phyloP scores from a whole-genome alignment of 345 rosid species.

The Psidium friedrichsthalianum region DNA sequence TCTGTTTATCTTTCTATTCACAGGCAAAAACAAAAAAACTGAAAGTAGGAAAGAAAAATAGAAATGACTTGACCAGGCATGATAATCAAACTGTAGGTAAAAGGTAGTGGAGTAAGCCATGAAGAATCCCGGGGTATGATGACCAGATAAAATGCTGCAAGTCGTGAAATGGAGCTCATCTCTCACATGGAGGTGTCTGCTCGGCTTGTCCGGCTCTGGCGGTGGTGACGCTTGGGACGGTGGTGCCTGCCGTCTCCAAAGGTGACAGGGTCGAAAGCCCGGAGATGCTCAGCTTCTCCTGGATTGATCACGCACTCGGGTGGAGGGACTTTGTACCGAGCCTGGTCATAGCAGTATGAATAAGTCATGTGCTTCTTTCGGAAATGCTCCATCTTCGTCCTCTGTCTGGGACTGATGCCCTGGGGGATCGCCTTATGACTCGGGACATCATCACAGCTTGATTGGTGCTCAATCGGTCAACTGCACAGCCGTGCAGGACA shows the following conservation, averaged over 20 bases:
- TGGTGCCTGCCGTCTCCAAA: slow-evolving; percentile 51
- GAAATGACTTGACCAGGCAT: background rate
- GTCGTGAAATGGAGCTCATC: background rate
- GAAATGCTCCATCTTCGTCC: slow-evolving; percentile 52
- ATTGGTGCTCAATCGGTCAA: slow-evolving; percentile 52
- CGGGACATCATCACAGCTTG: slow-evolving; percentile 37
- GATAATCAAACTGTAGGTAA: background rate
- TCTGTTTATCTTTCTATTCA: slow-evolving; percentile 20
- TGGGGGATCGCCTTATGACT: slow-evolving; percentile 19
- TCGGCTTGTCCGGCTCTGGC: slow-evolving; percentile 18
- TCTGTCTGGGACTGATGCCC: slow-evolving; percentile 29
- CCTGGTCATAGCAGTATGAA: slow-evolving; percentile 81
- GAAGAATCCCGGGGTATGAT: background rate
- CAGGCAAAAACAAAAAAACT: slow-evolving; percentile 2
- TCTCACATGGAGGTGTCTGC: background rate
- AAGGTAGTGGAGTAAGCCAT: background rate
- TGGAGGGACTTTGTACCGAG: slow-evolving; percentile 58
- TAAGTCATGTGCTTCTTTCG: slow-evolving; percentile 79
- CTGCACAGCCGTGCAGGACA: slow-evolving; percentile 75
- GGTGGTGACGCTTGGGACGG: slow-evolving; percentile 39
- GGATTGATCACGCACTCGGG: slow-evolving; percentile 55
- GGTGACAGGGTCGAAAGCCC: slow-evolving; percentile 61
- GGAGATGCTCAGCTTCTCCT: slow-evolving; percentile 51
- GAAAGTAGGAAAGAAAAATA: background rate
- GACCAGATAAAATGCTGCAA: background rate